Evolutionary conservation across 1,284 basidiomycete genomes (phyloP), one percentile per base, ranked within the genome.

Genomic region (Anthracocystis panici-leucophaei): DNA sequence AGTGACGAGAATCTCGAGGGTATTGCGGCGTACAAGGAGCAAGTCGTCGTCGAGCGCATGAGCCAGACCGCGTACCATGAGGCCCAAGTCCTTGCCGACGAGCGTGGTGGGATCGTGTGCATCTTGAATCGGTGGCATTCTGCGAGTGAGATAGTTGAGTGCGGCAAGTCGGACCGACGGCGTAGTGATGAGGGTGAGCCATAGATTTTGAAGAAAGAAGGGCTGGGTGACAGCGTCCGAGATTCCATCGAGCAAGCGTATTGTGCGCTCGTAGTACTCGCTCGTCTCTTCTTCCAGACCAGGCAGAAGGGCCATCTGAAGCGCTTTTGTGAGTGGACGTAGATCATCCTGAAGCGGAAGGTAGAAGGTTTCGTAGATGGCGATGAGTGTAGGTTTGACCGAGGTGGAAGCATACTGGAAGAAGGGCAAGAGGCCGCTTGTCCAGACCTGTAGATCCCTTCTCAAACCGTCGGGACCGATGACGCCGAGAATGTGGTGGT

Each of bases 321-420:
- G 92, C 0, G 96, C 93, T 82, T 96, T 97, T 87, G 93, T 94
- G 31, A 94, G 89, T 7, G 95, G 95, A 21, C 96, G 90, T 18
- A 99, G 88, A 49, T 90, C 89, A 18, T 88, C 87, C 86, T 93
- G 91, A 9, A 99, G 87, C 0, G 96, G 94, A 5, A 99, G 87
- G 85, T 97, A 99, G 62, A 69, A 78, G 20, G 59, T 51, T 31
- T 84, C 82, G 51, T 81, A 78, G 35, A 85, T 65, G 31, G 55
- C 65, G 8, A 85, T 65, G 12, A 85, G 57, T 5, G 68, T 51
- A 0, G 82, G 82, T 23, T 79, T 79, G 75, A 73, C 79, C 21
- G 94, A 95, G 7, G 95, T 99, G 16, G 95, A 92, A 6, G 97
- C 95, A 86, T 94, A 97, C 86, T 97, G 94, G 84, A 98, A 98